phyloP scores from a whole-genome alignment of 208 protist species.

The Polymyxa betae region DNA sequence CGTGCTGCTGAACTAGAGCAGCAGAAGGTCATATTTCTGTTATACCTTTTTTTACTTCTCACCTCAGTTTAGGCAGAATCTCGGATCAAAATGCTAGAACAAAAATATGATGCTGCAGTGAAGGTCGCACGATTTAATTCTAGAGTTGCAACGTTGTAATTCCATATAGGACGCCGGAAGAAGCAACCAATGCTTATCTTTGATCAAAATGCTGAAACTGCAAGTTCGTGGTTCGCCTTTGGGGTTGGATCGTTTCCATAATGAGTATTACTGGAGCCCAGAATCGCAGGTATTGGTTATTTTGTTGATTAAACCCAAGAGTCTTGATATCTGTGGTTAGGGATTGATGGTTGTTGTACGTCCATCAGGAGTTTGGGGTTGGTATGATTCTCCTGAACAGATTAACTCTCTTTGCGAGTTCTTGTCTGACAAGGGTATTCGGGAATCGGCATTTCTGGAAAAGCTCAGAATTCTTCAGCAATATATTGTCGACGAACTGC shows the following conservation, averaged over 20 bases:
- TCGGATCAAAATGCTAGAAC: neutral
- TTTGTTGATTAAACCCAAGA: neutral
- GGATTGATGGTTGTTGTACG: neutral
- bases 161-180: neutral
- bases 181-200: neutral
- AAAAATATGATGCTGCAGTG: neutral
- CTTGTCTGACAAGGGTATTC: neutral
- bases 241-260: neutral
- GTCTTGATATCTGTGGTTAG: neutral
- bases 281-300: neutral
- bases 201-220: neutral
- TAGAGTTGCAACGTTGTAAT: neutral
- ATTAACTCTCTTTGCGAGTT: neutral
- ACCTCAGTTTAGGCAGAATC: neutral
- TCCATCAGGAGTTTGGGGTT: neutral
- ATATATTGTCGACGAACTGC: neutral
- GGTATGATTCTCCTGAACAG: neutral
- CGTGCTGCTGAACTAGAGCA: neutral
- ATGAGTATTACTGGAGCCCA: slow-evolving; percentile 29
- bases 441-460: slow-evolving; percentile 2
- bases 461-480: neutral
- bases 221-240: neutral
- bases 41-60: neutral
- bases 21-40: neutral
- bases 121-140: neutral